Conservation (phyloP, 805 yeast species). For the Cyberlindnera sargentensis region DNA sequence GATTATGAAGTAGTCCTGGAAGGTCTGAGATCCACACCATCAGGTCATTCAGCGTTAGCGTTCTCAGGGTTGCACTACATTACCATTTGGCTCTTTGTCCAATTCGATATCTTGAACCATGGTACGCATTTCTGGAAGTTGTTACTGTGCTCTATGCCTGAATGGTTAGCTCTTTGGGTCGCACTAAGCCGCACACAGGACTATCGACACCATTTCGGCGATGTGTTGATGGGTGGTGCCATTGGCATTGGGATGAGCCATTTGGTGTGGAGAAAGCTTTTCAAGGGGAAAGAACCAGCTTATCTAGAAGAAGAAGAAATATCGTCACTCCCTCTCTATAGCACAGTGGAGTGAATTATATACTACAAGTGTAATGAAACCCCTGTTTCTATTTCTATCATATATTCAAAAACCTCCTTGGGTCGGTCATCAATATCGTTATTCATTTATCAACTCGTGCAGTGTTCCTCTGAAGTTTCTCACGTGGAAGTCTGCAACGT, state of each 20-base stretch:
- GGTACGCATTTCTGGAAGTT: slow-evolving; percentile 47
- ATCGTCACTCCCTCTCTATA: slow-evolving; percentile 8
- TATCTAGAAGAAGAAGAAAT: slow-evolving; percentile 10
- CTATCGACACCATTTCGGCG: slow-evolving; percentile 87
- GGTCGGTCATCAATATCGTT: no score
- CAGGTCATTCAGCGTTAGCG: slow-evolving; percentile 69
- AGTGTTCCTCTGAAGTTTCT: slow-evolving; percentile 12
- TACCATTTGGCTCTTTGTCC: slow-evolving; percentile 47
- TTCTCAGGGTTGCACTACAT: slow-evolving; percentile 60
- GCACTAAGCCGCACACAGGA: slow-evolving; percentile 85
- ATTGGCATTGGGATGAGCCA: slow-evolving; percentile 41
- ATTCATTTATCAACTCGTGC: slow-evolving; percentile 1
- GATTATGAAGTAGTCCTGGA: slow-evolving; percentile 40
- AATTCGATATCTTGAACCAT: slow-evolving; percentile 22
- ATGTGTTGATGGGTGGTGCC: slow-evolving; percentile 64
- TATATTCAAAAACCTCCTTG: no score
- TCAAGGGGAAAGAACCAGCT: slow-evolving; percentile 13
- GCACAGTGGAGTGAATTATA: no score
- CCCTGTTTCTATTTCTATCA: no score
- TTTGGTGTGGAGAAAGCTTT: slow-evolving; percentile 13
- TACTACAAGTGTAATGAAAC: no score
- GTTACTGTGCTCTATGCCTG: slow-evolving; percentile 42
- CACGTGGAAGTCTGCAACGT: slow-evolving; percentile 22
- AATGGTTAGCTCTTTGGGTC: slow-evolving; percentile 63
- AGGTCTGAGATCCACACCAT: slow-evolving; percentile 75